A percentile compares a stretch with the other conserved stretches of the same genome.
Conservation (phyloP, 345 rosid genomes). For the Chamaenerion angustifolium region DNA sequence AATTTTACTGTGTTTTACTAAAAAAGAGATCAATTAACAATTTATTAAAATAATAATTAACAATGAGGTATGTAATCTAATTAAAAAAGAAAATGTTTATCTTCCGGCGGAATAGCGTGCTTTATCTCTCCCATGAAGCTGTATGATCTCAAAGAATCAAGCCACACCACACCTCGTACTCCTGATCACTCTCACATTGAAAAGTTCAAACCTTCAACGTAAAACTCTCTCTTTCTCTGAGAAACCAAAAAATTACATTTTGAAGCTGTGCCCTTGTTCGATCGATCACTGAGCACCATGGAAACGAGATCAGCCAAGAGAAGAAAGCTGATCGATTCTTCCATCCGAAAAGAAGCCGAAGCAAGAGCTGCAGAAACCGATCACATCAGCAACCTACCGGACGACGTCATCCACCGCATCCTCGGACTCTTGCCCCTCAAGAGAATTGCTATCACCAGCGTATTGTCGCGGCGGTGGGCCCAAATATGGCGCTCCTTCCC, state of each 20-base stretch:
- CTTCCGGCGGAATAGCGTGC: too few relatives aligned
- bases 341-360: neutral
- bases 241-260: too few relatives aligned
- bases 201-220: constrained; percentile 9
- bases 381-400: constrained; percentile 57
- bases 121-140: too few relatives aligned
- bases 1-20: too few relatives aligned
- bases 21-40: too few relatives aligned
- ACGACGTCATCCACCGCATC: constrained; percentile 46
- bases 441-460: constrained; percentile 41
- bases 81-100: too few relatives aligned
- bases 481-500: constrained; percentile 68
- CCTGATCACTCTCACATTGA: constrained; percentile 3
- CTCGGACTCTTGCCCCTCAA: constrained; percentile 49
- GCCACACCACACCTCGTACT: neutral
- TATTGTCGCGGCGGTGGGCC: constrained; percentile 54
- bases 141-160: neutral
- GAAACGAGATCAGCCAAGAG: constrained; percentile 68
- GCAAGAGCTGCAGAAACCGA: constrained; percentile 12
- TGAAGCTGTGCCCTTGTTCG: too few relatives aligned
- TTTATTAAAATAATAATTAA: too few relatives aligned
- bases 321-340: constrained; percentile 23
- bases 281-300: constrained; percentile 15
- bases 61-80: too few relatives aligned
- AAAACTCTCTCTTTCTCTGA: constrained; percentile 3